Evolutionary conservation across 1,284 basidiomycete genomes (phyloP).

Genomic region (Pseudozyma tsukubaensis): DNA sequence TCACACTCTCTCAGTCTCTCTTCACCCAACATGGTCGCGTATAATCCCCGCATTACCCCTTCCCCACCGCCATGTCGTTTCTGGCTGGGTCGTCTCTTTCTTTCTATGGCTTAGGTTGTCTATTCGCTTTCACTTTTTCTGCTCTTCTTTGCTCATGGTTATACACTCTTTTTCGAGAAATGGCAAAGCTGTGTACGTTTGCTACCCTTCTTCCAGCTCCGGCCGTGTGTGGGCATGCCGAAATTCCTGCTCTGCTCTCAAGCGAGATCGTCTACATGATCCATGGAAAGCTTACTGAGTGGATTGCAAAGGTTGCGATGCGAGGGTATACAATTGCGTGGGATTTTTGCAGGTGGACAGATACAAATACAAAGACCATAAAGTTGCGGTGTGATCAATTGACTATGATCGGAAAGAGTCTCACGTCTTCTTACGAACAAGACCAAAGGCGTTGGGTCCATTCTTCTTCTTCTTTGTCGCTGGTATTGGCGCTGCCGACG

Average conservation of each 20-base stretch:
- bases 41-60: constrained; percentile 3
- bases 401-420: background rate
- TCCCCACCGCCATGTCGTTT: too few species aligned
- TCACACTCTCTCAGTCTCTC: background rate
- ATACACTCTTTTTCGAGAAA: background rate
- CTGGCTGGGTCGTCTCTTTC: background rate
- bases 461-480: constrained; percentile 55
- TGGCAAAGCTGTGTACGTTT: background rate
- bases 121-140: background rate
- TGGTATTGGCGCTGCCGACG: constrained; percentile 6
- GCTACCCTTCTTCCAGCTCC: background rate
- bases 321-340: background rate
- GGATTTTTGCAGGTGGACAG: constrained; percentile 1
- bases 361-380: background rate
- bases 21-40: background rate
- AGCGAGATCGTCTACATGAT: too few species aligned
- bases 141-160: background rate
- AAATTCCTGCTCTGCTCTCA: too few species aligned
- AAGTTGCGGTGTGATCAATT: background rate
- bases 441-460: constrained; percentile 60
- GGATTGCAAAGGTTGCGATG: background rate
- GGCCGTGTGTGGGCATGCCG: background rate
- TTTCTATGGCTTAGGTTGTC: background rate
- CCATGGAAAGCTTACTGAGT: too few species aligned
- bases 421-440: constrained; percentile 62